Evolutionary conservation across 345 rosid species (phyloP), one percentile per base, ranked within the genome.

Genomic region (Sonneratia caseolaris): DNA sequence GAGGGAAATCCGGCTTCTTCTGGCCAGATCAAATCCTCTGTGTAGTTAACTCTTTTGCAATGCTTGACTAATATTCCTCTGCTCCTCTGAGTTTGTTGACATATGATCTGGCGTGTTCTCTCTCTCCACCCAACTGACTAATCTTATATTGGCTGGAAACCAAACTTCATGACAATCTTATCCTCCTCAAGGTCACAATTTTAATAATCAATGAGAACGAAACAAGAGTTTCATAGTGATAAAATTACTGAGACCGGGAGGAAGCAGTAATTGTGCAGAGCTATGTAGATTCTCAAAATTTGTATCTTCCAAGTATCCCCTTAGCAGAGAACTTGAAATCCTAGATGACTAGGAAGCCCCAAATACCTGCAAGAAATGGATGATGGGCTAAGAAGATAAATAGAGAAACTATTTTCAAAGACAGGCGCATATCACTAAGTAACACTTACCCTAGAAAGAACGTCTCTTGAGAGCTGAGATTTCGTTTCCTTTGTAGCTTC

Each of bases 371-470:
- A 77, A 40, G 22, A 68, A 71, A 66, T 55, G 16, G 37, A 62
- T 24, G 38, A 35, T 10, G 32, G 19, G 38, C 1, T 62, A 35
- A 62, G 1, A 62, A 12, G 3, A 57, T 9, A 9, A 37, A 62
- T 19, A 62, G 57, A 7, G 42, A 62, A 66, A 22, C 9, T 14
- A 22, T 24, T 43, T 35, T 27, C 2, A 27, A 66, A 57, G 43
- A 45, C 16, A 27, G 24, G 8, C 32, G 19, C 38, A 42, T 64
- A 27, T 42, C 14, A 38, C 68, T 7, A 66, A 68, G 42, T 18
- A 7, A 76, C 4, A 79, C 91, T 87, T 73, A 89, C 89, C 88
- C 87, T 89, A 57, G 91, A 84, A 56, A 92, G 80, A 68, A 89
- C 32, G 55, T 90, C 97, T 49, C 81, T 80, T 19, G 98, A 91